phyloP scores from a whole-genome alignment of 2,329 filamentous ascomycete genomes.

The Cryphonectria nitschkei region DNA sequence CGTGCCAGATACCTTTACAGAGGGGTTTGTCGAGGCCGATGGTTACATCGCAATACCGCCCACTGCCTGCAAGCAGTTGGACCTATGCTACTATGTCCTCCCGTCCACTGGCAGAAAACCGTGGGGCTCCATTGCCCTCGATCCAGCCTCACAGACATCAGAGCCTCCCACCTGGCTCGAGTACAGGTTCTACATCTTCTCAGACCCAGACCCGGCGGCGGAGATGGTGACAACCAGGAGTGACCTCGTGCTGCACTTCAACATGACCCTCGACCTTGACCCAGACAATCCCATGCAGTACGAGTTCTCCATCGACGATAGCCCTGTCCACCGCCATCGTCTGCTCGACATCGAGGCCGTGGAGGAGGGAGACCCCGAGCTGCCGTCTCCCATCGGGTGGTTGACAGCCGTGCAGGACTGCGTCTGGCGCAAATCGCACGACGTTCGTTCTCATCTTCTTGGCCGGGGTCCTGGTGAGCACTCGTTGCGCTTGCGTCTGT shows the following conservation, averaged over 20 bases:
- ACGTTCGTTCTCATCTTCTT: background rate
- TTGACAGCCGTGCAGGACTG: conserved; percentile 29
- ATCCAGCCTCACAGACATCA: background rate
- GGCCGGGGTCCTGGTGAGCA: conserved; percentile 17
- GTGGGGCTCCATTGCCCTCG: conserved; percentile 41
- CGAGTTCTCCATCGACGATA: conserved; percentile 44
- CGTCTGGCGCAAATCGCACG: conserved; percentile 25
- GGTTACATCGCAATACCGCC: conserved; percentile 41
- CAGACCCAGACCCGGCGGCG: background rate
- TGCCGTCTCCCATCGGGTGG: conserved; percentile 28
- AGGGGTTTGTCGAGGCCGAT: conserved; percentile 54
- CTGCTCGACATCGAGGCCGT: conserved; percentile 34
- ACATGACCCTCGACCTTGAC: conserved; percentile 41
- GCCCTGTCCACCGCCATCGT: conserved; percentile 20
- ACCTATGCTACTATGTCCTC: conserved; percentile 40
- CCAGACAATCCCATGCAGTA: conserved; percentile 47
- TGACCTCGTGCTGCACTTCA: conserved; percentile 43
- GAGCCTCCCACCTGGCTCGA: conserved; percentile 8
- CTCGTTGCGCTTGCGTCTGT: conserved; percentile 36
- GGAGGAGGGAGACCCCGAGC: conserved; percentile 9
- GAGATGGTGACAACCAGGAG: background rate
- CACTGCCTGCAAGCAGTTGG: conserved; percentile 33
- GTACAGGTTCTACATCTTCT: conserved; percentile 22
- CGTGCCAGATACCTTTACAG: conserved; percentile 43
- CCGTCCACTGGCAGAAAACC: conserved; percentile 46